phyloP scores from a whole-genome alignment of 352 stramenopile genomes.

The Globisporangium paroecandrum region DNA sequence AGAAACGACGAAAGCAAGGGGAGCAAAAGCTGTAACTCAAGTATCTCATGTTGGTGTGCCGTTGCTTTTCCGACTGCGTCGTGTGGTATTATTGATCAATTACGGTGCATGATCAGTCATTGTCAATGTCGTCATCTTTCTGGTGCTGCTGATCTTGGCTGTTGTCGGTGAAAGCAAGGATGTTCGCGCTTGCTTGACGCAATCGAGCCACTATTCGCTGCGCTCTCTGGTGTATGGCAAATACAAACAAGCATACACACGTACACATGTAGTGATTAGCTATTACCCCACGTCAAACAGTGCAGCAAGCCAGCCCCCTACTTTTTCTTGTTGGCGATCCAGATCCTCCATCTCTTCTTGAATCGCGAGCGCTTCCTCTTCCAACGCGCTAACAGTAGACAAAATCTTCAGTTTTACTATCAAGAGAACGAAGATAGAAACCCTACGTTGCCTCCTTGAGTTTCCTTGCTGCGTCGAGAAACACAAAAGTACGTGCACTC shows the following conservation, averaged over 20 bases:
- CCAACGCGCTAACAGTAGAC: slow-evolving; percentile 34
- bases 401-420: background rate
- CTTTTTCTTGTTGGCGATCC: slow-evolving; percentile 48
- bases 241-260: background rate
- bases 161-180: slow-evolving; percentile 45
- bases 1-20: slow-evolving; percentile 18
- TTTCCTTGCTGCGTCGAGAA: background rate
- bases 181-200: slow-evolving; percentile 54
- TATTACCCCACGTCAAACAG: background rate
- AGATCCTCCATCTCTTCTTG: slow-evolving; percentile 62
- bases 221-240: slow-evolving; percentile 24
- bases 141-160: slow-evolving; percentile 17
- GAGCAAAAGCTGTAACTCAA: background rate
- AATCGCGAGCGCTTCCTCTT: slow-evolving; percentile 48
- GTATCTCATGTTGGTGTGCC: background rate
- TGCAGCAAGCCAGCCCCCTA: slow-evolving; percentile 14
- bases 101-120: background rate
- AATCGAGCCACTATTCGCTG: slow-evolving; percentile 36
- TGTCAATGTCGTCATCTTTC: slow-evolving; percentile 7
- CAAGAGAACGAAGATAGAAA: background rate
- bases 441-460: background rate
- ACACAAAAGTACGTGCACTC: background rate
- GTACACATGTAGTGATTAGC: background rate
- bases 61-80: background rate
- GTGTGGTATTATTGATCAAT: background rate